Base-by-base conservation (phyloP, 345 rosid species). In the Hirschfeldia incana region DNA sequence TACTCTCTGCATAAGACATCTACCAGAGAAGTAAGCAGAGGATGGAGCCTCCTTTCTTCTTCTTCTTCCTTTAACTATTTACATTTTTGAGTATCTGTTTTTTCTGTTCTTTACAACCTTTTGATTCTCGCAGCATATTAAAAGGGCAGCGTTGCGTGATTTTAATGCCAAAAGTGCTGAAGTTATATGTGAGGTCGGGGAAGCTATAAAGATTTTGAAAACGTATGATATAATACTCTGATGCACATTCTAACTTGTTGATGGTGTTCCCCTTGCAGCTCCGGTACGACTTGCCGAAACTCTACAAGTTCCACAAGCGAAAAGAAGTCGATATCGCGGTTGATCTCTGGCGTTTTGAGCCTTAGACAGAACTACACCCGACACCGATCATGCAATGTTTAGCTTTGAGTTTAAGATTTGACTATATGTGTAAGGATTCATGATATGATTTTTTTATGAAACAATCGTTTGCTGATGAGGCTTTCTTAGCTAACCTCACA, bases 1-100 rank as follows among this genome's bases (percentile, higher is more conserved):
- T 95, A 95, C 87, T 95, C 99, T 21, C 86, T 95, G 92, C 99
- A 95, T 79, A 95, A 95, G 82, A 91, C 98, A 60, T 91, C 99
- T 27, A 95, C 99, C 16, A 92, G 99, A 87, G 99, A 95, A 44
- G 98, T 92, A 83, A 87, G 84, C 72, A 28, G 12, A 28, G 12
- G 42, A 16, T 42, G 17, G 15, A 51, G 17, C 57, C 21, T 17
- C 57, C 21, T 12, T 46, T 27, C 16, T 58, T 34, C 49, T 39
- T 27, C 30, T 73, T 73, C 33, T 55, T 70, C 36, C 68, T 62
- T n/a, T 21, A 26, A 62, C 59, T 67, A 15, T 10, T 46, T 32
- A 61, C 2, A 21, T 21, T 21, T 27, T 36, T 36, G 26, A 10
- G 7, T 6, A 10, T 33, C 13, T 69, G 21, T 21, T 21, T 21